These are phyloP conservation scores for Cichorium intybus DNA, from an alignment of 140 eudicot species.

Conservation along the genomic window DNA sequence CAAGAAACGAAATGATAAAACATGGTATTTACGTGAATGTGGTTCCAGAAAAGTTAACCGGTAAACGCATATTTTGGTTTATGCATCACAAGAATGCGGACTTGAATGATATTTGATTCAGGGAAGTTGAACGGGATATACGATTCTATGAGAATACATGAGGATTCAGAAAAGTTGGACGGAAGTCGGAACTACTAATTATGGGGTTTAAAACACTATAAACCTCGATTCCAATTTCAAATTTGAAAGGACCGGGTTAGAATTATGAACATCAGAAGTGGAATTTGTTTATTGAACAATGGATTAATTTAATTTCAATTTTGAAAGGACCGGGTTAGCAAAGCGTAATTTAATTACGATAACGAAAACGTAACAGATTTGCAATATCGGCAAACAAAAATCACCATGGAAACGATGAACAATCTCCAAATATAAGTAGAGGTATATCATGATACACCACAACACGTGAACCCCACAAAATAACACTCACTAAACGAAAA, in stretches of 20 bases:
- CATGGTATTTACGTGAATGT: no score
- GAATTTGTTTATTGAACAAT: neutral
- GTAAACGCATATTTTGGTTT: neutral
- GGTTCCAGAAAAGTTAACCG: no score
- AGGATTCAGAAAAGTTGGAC: no score
- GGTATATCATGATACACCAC: neutral
- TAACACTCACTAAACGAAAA: neutral
- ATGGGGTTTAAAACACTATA: neutral
- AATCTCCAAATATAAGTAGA: neutral
- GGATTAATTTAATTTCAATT: no score
- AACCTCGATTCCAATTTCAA: neutral
- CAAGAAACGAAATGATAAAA: neutral
- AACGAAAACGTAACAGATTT: neutral
- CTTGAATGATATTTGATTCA: no score
- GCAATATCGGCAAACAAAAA: constrained; percentile 2
- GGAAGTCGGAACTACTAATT: neutral
- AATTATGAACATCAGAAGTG: neutral
- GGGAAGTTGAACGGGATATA: no score
- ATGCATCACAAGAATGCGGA: neutral
- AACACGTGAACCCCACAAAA: neutral
- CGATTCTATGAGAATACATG: no score
- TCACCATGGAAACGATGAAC: constrained; percentile 2
- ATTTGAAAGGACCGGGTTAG: neutral
- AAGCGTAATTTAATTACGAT: neutral
- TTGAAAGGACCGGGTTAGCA: no score